These are phyloP conservation scores for Buxus sempervirens DNA, from an alignment of 164 flowering plant species.

Conservation along the genomic window DNA sequence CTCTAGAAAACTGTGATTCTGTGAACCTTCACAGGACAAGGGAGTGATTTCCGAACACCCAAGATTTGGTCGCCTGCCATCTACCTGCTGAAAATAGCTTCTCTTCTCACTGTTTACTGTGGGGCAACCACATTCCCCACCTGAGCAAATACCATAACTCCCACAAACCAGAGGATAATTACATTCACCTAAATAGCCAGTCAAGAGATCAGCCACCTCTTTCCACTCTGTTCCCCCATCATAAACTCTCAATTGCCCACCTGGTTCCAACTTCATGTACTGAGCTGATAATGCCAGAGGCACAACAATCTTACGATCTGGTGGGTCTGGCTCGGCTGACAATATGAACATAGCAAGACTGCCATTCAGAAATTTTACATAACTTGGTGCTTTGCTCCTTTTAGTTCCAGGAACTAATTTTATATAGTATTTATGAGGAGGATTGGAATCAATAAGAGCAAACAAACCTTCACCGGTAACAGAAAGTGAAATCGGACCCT, in stretches of 20 bases:
- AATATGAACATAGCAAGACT: slow-evolving; percentile 8
- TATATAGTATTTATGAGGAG: slow-evolving; percentile 10
- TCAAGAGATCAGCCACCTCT: slow-evolving; percentile 18
- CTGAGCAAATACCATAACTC: slow-evolving; percentile 25
- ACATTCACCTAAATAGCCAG: slow-evolving; percentile 5
- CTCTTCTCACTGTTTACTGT: neutral
- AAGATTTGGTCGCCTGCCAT: slow-evolving; percentile 9
- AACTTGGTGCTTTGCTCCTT: neutral
- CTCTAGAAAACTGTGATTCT: slow-evolving; percentile 13
- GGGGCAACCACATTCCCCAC: slow-evolving; percentile 26
- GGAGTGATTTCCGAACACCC: slow-evolving; percentile 20
- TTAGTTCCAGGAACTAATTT: neutral
- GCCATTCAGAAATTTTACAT: slow-evolving; percentile 13
- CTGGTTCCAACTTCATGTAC: slow-evolving; percentile 26
- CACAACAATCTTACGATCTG: slow-evolving; percentile 1
- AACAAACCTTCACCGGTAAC: slow-evolving; percentile 7
- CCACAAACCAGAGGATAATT: slow-evolving; percentile 28
- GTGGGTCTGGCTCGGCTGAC: slow-evolving; percentile 13
- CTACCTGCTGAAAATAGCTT: slow-evolving; percentile 14
- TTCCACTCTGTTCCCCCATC: slow-evolving; percentile 18
- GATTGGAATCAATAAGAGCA: slow-evolving; percentile 10
- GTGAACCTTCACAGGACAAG: slow-evolving; percentile 12
- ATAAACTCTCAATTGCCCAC: slow-evolving; percentile 31
- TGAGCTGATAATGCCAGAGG: slow-evolving; percentile 22
- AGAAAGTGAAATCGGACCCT: slow-evolving; percentile 8